Base-by-base conservation (phyloP, 495 filamentous ascomycete species). In the Aspergillus asperescens region DNA sequence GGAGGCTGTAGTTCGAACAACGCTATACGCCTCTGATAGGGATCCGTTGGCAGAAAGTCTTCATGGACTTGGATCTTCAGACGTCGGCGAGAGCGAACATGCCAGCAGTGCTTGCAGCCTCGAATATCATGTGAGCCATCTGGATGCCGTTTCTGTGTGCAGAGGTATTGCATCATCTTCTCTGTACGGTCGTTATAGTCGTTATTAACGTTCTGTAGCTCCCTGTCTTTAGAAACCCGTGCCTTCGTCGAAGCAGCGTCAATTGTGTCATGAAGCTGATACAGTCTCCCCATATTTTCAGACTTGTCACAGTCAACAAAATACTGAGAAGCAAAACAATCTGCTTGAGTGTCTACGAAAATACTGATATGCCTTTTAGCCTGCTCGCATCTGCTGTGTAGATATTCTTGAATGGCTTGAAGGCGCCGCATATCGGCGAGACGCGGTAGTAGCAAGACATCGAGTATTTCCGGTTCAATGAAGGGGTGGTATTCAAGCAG, bases 1-100 rank as follows among this genome's bases (percentile, higher is more conserved):
- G 83, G 82, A 3, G 73, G 62, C 10, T 53, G 34, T 0, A 85
- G 63, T 61, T 88, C 83, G 29, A 87, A 84, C 0, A 85, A n/a
- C n/a, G n/a, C 68, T 0, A 71, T 64, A 0, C 73, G 63, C 48
- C 76, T 71, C 50, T 58, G 56, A 50, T 39, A n/a, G n/a, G 52
- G 5, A n/a, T 4, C 63, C 18, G 27, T 0, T 0, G 83, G 81
- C 10, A 87, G 64, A 7, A 80, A 83, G 75, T 80, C 84, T 50
- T 86, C 83, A 45, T 82, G 70, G 31, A 81, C 51, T 0, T 55
- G 2, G 41, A 88, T 84, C 0, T 23, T 50, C 7, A 88, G 49
- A 0, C 80, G 75, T 3, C 62, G 42, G 18, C 77, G 59, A 20
- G 58, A 40, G 5, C 61, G 54, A 41, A 69, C 34, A 29, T 67